Evolutionary conservation across 1,284 basidiomycete genomes (phyloP), one percentile per base, ranked within the genome.

Genomic region (Serendipita sp.): DNA sequence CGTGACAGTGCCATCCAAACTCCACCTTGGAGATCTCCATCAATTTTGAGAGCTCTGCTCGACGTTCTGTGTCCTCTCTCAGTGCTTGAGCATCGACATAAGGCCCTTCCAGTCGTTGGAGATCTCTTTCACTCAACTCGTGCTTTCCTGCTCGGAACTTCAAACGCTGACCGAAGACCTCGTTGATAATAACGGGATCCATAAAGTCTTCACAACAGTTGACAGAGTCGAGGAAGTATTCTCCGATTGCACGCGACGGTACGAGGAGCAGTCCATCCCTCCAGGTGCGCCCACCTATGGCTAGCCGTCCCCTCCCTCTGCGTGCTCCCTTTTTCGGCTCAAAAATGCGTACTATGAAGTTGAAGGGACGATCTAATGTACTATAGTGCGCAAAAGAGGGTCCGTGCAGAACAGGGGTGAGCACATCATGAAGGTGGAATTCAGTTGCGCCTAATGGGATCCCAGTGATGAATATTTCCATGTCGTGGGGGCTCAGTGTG

Each of bases 261-360:
- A 38, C 38, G 12, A 38, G 38, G 12, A 38, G 38, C 6, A 6
- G 38, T 12, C 38, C 38, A 38, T 38, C 12, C 38, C 38, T 38
- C 22, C 22, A 22, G 22, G 22, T 22, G 22, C 22, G 22, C 22
- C 22, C 38, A 38, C 6, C 38, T 12, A 5, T 38, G 5, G 38
- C 5, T 38, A 6, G 38, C 38, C 38, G 38, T 22, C 38, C 38
- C 12, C 5, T 38, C 12, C 38, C 12, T 38, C n/a, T 78, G 78
- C 67, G 73, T 74, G 53, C 74, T 72, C 65, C 75, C 76, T 55
- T 75, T 74, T 50, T 70, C 74, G 60, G 82, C 38, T 5, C 78
- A 12, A 38, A 38, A 6, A 38, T 38, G 5, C 38, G 38, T 12
- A 38, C 38, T 38, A 38, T 38, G 38, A 38, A 38, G 38, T 38